phyloP scores from a whole-genome alignment of 192 early-diverging fungal species.

The Backusella australiensis region DNA sequence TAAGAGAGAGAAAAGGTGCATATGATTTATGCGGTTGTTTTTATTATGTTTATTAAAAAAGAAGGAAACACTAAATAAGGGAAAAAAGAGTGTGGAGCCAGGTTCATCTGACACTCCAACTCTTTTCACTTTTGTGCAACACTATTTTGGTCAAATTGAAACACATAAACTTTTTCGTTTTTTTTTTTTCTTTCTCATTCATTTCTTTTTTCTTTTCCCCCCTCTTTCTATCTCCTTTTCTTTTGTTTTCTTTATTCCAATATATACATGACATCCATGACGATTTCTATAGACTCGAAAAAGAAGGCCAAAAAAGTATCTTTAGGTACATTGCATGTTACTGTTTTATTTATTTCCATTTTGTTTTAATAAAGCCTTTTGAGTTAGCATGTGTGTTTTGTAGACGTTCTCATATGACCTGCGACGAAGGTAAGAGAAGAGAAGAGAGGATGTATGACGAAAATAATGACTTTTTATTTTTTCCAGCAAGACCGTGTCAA shows the following conservation, averaged over 20 bases:
- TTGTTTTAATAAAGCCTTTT: neutral
- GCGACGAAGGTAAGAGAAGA: slow-evolving; percentile 64
- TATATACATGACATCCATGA: neutral
- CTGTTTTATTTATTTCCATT: neutral
- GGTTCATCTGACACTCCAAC: neutral
- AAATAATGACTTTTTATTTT: neutral
- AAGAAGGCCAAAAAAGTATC: slow-evolving; percentile 11
- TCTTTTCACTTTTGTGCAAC: neutral
- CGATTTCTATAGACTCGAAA: neutral
- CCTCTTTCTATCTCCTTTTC: neutral
- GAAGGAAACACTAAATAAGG: neutral
- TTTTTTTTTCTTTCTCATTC: neutral
- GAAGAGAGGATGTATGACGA: neutral
- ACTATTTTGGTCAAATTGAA: neutral
- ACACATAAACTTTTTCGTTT: slow-evolving; percentile 4
- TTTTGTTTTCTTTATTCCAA: neutral
- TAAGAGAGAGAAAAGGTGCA: neutral
- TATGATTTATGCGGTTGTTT: neutral
- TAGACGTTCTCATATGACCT: slow-evolving; percentile 94
- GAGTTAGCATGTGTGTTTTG: slow-evolving; percentile 89
- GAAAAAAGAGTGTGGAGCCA: neutral
- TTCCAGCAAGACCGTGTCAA: slow-evolving; percentile 74
- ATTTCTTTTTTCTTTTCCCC: neutral
- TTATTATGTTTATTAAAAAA: neutral
- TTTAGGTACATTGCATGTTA: neutral